Evolutionary conservation across 768 basidiomycete species (phyloP).

Genomic region (Cystofilobasidium macerans): DNA sequence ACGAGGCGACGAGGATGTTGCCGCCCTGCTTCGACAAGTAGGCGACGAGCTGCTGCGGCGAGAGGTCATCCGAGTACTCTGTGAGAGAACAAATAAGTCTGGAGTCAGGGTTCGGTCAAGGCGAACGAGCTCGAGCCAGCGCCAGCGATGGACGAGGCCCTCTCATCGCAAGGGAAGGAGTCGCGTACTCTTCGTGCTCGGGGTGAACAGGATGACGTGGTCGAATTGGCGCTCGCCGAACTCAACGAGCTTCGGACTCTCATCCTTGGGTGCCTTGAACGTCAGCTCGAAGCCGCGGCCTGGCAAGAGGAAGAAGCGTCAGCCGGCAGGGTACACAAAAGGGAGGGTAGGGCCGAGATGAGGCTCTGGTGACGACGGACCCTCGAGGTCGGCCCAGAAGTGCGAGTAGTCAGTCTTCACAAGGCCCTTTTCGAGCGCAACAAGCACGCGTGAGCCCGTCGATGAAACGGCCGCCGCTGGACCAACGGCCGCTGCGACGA

Average conservation of each 20-base stretch:
- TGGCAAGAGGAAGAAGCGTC: conserved; percentile 33
- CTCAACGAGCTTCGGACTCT: conserved; percentile 44
- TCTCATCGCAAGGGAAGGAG: too few species aligned
- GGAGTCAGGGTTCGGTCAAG: background rate
- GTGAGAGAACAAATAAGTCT: background rate
- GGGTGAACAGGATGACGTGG: conserved; percentile 77
- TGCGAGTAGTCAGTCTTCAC: conserved; percentile 59
- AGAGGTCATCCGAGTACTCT: conserved; percentile 65
- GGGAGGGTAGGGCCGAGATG: background rate
- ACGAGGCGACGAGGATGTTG: conserved; percentile 75
- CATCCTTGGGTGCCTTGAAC: conserved; percentile 71
- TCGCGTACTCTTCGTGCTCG: conserved; percentile 68
- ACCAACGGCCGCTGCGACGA: background rate
- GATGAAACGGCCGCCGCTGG: conserved; percentile 11
- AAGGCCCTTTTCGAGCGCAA: conserved; percentile 65
- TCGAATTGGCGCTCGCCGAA: conserved; percentile 65
- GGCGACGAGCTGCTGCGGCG: conserved; percentile 65
- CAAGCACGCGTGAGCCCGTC: conserved; percentile 49
- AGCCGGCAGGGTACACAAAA: background rate
- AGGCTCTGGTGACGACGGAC: conserved; percentile 41
- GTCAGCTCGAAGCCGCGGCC: conserved; percentile 76
- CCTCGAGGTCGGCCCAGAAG: conserved; percentile 68
- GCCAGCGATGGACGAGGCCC: too few species aligned
- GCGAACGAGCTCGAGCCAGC: background rate
- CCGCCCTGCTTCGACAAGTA: conserved; percentile 47